Evolutionary conservation across 2,329 filamentous ascomycete genomes (phyloP), one percentile per base, ranked within the genome.

Genomic region (Zasmidium angulare): DNA sequence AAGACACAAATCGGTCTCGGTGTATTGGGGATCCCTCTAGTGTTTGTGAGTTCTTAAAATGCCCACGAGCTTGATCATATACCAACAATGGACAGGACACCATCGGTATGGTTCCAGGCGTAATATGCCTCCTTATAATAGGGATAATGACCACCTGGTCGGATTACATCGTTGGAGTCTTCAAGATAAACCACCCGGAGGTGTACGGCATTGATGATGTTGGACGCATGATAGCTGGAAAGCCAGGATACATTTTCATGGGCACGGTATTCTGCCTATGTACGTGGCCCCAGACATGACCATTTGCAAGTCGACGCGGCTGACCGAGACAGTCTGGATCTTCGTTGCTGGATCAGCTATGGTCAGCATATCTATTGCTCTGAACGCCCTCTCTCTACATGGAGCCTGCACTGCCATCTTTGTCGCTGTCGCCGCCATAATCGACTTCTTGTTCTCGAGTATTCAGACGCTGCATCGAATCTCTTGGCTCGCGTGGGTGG

Each of bases 121-220:
- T 82, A 11, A 76, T 82, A 23, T 72, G 74, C 23, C 70, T 83
- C 6, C 43, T 75, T 2, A 56, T 65, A 2, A 75, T 82, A 24
- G 76, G 72, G 1, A 59, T 26, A 20, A 79, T 82, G 62, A 81
- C 79, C 0, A 78, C 77, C 1, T 82, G 80, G 80, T 80, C 78
- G 1, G 73, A 75, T 54, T 81, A 79, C 61, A 78, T 81, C 22
- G 72, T 82, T 11, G 80, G 79, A 9, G 66, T 72, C n/a, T 85
- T 85, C 73, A 85, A 85, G 66, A 63, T 83, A 29, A 73, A 75
- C 14, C 82, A 84, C 65, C 79, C 79, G 0, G 76, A 83, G 60
- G 82, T 85, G 2, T 84, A 85, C 65, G 80, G 79, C 53, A 84
- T 85, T 73, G 82, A 83, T 46, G 83, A 85, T 62, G 82, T 81